These are phyloP conservation scores for Boechera stricta DNA, from an alignment of 345 rosid genomes.

Conservation along the genomic window DNA sequence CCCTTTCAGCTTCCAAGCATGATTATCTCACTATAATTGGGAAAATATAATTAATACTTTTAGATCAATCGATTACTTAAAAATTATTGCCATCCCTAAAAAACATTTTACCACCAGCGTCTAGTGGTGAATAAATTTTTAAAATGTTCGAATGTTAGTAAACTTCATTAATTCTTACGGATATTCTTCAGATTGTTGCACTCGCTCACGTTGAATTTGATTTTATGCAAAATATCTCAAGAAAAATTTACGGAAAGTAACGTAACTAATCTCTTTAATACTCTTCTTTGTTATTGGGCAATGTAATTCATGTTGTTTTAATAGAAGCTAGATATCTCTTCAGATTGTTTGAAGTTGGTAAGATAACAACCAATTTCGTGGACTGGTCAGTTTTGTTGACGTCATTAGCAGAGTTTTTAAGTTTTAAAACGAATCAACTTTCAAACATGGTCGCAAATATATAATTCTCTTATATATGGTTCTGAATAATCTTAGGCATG, in stretches of 20 bases:
- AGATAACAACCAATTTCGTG: no score
- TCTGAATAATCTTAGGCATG: no score
- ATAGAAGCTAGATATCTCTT: no score
- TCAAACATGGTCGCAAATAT: no score
- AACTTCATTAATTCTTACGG: background rate
- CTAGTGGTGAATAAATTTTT: background rate
- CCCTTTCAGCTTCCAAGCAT: conserved; percentile 42
- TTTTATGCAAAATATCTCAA: background rate
- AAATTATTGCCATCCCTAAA: background rate
- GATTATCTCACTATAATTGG: background rate
- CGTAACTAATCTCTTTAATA: background rate
- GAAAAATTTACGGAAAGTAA: background rate
- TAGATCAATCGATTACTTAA: background rate
- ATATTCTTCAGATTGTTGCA: background rate
- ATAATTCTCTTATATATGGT: no score
- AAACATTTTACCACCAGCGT: background rate
- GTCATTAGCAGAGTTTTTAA: no score
- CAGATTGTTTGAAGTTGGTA: no score
- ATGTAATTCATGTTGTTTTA: no score
- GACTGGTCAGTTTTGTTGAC: no score
- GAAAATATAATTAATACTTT: background rate
- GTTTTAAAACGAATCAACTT: no score
- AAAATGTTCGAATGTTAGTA: background rate
- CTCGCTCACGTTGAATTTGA: background rate
- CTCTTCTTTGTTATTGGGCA: background rate